Base-by-base conservation (phyloP, 805 yeast genomes). In the Debaryomyces prosopidis region DNA sequence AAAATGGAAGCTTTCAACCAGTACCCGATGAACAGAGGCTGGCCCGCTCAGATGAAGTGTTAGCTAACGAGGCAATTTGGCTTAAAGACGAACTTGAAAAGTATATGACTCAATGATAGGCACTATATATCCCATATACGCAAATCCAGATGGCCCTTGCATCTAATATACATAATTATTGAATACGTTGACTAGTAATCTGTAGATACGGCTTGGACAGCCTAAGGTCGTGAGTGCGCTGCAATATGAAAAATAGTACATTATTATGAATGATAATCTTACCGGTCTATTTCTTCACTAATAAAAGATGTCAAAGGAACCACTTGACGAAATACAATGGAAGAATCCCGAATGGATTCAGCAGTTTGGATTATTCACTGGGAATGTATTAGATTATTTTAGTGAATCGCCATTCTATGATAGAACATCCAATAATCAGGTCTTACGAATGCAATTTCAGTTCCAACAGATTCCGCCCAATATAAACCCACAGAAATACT, bases 291-390 rank as follows among this genome's bases (percentile, higher is more conserved):
- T n/a, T 14, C 9, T 16, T 23, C 18, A 20, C 12, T 27, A 37
- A 17, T 14, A 28, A 14, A 16, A 8, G 20, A 44, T 44, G 47
- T 43, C 75, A 40, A 39, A 54, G 23, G 69, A 65, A 41, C 73
- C 74, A 26, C 71, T 91, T 20, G 97, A 91, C 60, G 97, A 92
- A 58, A 76, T 94, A 35, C 98, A 91, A 63, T 94, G 99, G 99
- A 81, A 91, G 53, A 85, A 94, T 3, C 98, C 99, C 1, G 99
- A 94, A 65, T 94, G 97, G 95, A 89, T 94, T 51, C 96, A 90
- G 61, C 80, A 84, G 43, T 84, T 83, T 62, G 97, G 96, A 0
- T 77, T 94, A 18, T 77, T 90, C 37, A 87, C 96, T 0, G 96
- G 84, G 43, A 94, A 91, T 60, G 97, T 94, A 1, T 76, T 94